phyloP scores from a whole-genome alignment of 148 eudicot genomes.

The Chenopodium formosanum region DNA sequence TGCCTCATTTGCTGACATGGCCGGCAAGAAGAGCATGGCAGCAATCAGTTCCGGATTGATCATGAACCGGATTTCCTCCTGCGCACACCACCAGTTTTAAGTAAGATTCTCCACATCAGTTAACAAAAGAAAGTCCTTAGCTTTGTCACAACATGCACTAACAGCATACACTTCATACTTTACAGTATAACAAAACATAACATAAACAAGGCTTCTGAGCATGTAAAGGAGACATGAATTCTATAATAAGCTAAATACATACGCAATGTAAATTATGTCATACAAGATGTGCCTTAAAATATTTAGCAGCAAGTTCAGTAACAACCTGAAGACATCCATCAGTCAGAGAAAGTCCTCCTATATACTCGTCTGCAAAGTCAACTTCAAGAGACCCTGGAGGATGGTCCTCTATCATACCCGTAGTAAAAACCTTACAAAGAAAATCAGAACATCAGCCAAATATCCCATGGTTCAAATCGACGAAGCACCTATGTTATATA shows the following conservation, averaged over 20 bases:
- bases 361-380: constrained; percentile 75
- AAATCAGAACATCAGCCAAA: neutral
- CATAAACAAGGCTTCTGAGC: neutral
- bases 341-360: constrained; percentile 74
- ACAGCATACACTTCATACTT: neutral
- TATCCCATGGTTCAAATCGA: neutral
- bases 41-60: constrained; percentile 80
- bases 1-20: constrained; percentile 85
- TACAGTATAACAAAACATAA: neutral
- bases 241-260: neutral
- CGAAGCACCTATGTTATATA: neutral
- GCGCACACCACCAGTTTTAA: neutral
- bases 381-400: constrained; percentile 61
- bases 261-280: neutral
- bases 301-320: neutral
- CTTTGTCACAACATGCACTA: neutral
- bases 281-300: neutral
- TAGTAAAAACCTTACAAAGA: constrained; percentile 42
- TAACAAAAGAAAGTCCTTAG: neutral
- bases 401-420: constrained; percentile 85
- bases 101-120: neutral
- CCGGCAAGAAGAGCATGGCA: constrained; percentile 83
- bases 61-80: constrained; percentile 96
- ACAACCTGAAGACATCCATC: constrained; percentile 79
- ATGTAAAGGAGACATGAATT: neutral